Evolutionary conservation across 164 flowering plant species (phyloP).

Genomic region (Pachysandra terminalis): DNA sequence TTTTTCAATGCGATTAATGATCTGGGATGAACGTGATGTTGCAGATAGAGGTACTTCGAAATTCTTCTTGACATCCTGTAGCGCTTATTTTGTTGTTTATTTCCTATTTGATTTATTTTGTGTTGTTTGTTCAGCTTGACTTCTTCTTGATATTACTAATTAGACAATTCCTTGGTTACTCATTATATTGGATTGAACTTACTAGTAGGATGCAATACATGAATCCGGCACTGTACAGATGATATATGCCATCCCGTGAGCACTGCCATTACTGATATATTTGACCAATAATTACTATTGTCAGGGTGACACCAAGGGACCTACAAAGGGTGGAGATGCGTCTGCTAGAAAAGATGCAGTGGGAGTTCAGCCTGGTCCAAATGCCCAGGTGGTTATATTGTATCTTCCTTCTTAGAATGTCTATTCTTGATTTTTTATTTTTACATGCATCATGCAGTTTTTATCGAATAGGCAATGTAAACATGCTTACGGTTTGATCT

Average conservation of each 20-base stretch:
- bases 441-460: not conserved
- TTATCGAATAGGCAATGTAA: not conserved
- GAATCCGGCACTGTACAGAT: no score
- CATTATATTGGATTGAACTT: not conserved
- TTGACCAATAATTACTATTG: not conserved
- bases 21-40: constrained; percentile 1
- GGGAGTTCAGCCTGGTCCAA: constrained; percentile 24
- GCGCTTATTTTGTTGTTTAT: not conserved
- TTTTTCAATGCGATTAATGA: no score
- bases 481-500: not conserved
- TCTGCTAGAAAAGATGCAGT: constrained; percentile 26
- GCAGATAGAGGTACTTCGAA: constrained; percentile 32
- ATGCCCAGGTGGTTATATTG: constrained; percentile 16
- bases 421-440: no score
- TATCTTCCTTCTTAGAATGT: not conserved
- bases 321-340: constrained; percentile 30
- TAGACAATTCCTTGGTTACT: not conserved
- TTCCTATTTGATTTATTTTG: not conserved
- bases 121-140: not conserved
- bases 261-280: not conserved
- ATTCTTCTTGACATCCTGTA: not conserved
- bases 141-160: not conserved
- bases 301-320: constrained; percentile 35
- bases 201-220: no score
- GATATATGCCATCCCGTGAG: no score